Conservation (phyloP, 2,329 filamentous ascomycete species). For the Calonectria fujianensis region DNA sequence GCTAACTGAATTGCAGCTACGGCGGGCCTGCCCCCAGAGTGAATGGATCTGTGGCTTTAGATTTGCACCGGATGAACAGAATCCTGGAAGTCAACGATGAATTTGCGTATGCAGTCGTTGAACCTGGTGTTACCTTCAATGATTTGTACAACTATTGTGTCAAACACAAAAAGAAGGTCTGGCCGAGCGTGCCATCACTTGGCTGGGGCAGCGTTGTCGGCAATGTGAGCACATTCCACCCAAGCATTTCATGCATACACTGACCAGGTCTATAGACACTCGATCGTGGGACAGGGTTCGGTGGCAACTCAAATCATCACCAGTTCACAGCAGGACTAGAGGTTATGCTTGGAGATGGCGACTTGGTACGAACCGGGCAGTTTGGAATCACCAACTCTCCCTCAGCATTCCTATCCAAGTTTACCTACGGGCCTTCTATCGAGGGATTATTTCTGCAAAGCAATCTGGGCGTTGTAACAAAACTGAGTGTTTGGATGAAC, state of each 20-base stretch:
- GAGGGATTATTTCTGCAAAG: conserved; percentile 13
- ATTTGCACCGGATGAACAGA: conserved; percentile 2
- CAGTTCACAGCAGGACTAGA: background rate
- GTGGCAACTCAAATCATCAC: background rate
- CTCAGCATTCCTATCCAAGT: background rate
- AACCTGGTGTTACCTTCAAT: background rate
- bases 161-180: background rate
- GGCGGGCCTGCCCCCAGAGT: background rate
- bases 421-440: background rate
- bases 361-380: background rate
- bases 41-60: background rate
- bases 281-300: background rate
- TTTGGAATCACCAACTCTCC: background rate
- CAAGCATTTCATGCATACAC: too few relatives aligned
- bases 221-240: background rate
- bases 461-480: background rate
- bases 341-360: background rate
- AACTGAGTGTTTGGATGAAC: background rate
- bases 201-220: background rate
- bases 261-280: background rate
- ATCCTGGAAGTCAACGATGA: conserved; percentile 5
- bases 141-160: background rate
- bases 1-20: background rate
- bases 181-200: background rate
- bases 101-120: background rate